A percentile compares a stretch with the other conserved stretches of the same genome.
Evolutionary conservation across 1,284 basidiomycete genomes (phyloP).

Genomic region (Cryptococcus floricola): DNA sequence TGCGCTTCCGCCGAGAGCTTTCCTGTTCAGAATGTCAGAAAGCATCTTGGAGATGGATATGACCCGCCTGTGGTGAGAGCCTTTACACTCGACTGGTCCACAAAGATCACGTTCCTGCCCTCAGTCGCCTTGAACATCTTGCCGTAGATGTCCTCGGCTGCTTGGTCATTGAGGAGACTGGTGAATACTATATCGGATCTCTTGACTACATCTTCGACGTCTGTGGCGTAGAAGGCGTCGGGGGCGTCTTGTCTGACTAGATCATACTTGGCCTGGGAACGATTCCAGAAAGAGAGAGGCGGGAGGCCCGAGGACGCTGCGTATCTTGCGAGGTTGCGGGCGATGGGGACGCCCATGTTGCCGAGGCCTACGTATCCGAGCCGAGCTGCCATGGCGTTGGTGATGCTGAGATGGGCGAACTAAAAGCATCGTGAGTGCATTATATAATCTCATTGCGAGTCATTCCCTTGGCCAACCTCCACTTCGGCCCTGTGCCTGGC

Average conservation of each 20-base stretch:
- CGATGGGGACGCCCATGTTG: constrained; percentile 33
- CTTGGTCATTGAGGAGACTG: constrained; percentile 34
- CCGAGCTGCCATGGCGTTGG: constrained; percentile 1
- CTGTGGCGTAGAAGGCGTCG: constrained; percentile 13
- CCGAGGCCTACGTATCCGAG: constrained; percentile 38
- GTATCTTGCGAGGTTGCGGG: constrained; percentile 25
- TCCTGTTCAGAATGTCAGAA: constrained; percentile 7
- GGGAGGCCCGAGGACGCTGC: constrained; percentile 15
- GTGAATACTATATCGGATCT: constrained; percentile 26
- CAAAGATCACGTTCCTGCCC: constrained; percentile 24
- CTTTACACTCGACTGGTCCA: constrained; percentile 33
- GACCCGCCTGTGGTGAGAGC: constrained; percentile 32
- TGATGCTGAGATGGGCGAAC: not conserved
- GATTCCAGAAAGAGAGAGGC: constrained; percentile 32
- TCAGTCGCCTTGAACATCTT: constrained; percentile 15
- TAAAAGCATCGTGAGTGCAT: not conserved
- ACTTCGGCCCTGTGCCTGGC: not conserved
- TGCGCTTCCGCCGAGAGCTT: constrained; percentile 24
- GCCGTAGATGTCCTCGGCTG: constrained; percentile 21
- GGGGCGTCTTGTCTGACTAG: constrained; percentile 11
- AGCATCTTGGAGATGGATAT: no score
- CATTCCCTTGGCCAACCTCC: not conserved
- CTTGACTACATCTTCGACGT: constrained; percentile 20
- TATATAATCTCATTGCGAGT: not conserved
- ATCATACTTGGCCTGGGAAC: constrained; percentile 30